Percentiles rank a stretch among this genome's conserved stretches.
These are phyloP conservation scores for Trifolium subterraneum DNA, from an alignment of 306 rosid genomes.

Conservation along the genomic window DNA sequence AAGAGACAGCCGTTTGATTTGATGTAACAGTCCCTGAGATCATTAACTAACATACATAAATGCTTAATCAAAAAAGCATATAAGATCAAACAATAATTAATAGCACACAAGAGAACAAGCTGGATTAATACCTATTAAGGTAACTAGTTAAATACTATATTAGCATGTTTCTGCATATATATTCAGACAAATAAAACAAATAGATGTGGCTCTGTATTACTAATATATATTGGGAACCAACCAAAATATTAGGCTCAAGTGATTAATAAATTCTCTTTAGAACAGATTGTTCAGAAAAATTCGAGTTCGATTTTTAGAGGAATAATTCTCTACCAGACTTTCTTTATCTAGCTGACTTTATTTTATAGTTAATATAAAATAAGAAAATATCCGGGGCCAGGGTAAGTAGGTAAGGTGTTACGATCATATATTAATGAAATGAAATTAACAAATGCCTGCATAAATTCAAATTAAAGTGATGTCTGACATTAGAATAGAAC, in stretches of 20 bases:
- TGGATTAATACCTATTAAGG: slow-evolving; percentile 10
- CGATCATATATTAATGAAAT: slow-evolving; percentile 38
- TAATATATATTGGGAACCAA: too few species aligned
- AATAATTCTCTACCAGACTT: too few species aligned
- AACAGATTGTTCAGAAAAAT: too few species aligned
- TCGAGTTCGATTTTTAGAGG: too few species aligned
- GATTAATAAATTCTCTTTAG: too few species aligned
- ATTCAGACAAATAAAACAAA: background rate
- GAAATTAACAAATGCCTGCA: slow-evolving; percentile 32
- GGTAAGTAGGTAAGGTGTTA: slow-evolving; percentile 41
- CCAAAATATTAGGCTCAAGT: too few species aligned
- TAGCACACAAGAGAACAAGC: slow-evolving; percentile 11
- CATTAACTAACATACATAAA: background rate
- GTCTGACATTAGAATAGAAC: slow-evolving; percentile 23
- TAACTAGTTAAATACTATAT: background rate
- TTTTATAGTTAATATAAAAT: too few species aligned
- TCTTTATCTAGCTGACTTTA: too few species aligned
- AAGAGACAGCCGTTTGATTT: slow-evolving; percentile 13
- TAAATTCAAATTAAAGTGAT: slow-evolving; percentile 29
- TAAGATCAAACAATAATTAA: slow-evolving; percentile 6
- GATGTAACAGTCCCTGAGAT: slow-evolving; percentile 10
- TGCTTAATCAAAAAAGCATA: slow-evolving; percentile 32
- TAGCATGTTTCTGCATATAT: slow-evolving; percentile 27
- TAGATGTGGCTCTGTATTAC: slow-evolving; percentile 37
- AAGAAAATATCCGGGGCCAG: slow-evolving; percentile 1